phyloP scores from a whole-genome alignment of 2,329 filamentous ascomycete species.

The Stromatinia cepivora region DNA sequence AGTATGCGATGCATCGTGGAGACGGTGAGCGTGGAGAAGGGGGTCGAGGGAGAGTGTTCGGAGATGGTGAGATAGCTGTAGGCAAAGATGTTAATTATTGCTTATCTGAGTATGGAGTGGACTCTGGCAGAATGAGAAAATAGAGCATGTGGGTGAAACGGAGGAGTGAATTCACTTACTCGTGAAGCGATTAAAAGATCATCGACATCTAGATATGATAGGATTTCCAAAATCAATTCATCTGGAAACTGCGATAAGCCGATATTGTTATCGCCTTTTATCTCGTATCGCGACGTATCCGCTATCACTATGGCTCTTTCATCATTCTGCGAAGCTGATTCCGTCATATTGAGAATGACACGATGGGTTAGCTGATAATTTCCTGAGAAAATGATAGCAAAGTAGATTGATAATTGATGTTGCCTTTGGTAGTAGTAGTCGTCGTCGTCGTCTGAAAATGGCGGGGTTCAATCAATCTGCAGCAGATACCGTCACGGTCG shows the following conservation, averaged over 20 bases:
- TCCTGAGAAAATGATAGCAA: not conserved
- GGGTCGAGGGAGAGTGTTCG: slow-evolving; percentile 63
- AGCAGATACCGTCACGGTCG: slow-evolving; percentile 17
- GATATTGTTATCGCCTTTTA: not conserved
- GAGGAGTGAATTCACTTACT: not conserved
- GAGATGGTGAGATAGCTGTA: slow-evolving; percentile 53
- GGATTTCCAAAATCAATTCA: slow-evolving; percentile 48
- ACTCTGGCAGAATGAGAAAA: too few relatives aligned
- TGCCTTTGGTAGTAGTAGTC: too few relatives aligned
- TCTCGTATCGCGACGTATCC: not conserved
- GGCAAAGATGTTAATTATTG: not conserved
- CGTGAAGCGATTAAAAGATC: slow-evolving; percentile 38
- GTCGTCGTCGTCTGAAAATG: slow-evolving; percentile 10
- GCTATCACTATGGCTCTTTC: not conserved
- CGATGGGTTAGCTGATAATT: not conserved
- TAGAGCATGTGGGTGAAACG: too few relatives aligned
- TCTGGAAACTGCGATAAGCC: slow-evolving; percentile 20
- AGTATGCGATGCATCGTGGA: slow-evolving; percentile 55
- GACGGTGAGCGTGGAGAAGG: slow-evolving; percentile 63
- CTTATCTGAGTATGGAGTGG: not conserved
- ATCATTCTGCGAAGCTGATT: not conserved
- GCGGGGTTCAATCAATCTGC: slow-evolving; percentile 18
- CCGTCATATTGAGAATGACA: not conserved
- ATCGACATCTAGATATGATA: slow-evolving; percentile 48
- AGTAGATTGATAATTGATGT: not conserved